Conservation (phyloP, 768 basidiomycete species). For the Podaxis mareebaensis region DNA sequence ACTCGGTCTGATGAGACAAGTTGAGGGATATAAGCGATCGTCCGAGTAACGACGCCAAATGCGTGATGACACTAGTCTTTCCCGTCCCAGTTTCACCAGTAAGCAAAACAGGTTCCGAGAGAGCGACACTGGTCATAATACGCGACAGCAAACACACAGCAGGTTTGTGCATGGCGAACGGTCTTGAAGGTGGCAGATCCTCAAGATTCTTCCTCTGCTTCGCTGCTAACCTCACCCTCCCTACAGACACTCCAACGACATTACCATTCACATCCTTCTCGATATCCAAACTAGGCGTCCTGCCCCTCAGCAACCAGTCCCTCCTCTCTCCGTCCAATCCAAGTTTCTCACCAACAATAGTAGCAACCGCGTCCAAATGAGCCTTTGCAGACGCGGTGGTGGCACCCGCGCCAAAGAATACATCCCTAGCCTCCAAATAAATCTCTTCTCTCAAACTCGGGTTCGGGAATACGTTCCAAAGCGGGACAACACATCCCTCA, state of each 20-base stretch:
- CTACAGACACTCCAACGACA: slow-evolving; percentile 57
- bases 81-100: slow-evolving; percentile 99
- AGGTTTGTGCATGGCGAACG: slow-evolving; percentile 89
- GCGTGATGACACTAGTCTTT: slow-evolving; percentile 90
- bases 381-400: slow-evolving; percentile 52
- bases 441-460: slow-evolving; percentile 83
- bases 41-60: slow-evolving; percentile 78
- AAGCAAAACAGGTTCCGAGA: slow-evolving; percentile 82
- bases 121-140: slow-evolving; percentile 69
- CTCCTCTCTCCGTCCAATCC: slow-evolving; percentile 70
- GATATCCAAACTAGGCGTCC: slow-evolving; percentile 65
- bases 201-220: slow-evolving; percentile 31
- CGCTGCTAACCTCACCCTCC: slow-evolving; percentile 60
- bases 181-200: slow-evolving; percentile 45
- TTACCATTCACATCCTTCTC: slow-evolving; percentile 70
- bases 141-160: slow-evolving; percentile 79
- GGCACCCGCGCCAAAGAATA: slow-evolving; percentile 81
- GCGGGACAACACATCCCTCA: slow-evolving; percentile 23
- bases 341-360: slow-evolving; percentile 59
- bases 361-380: slow-evolving; percentile 50
- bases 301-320: slow-evolving; percentile 66
- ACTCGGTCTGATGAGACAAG: slow-evolving; percentile 94
- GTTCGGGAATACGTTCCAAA: slow-evolving; percentile 62
- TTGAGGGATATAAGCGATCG: slow-evolving; percentile 86
- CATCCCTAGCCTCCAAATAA: slow-evolving; percentile 84